Percentiles rank a stretch among this genome's conserved stretches.
phyloP scores from a whole-genome alignment of 805 yeast species.

The Sugiyamaella lignohabitans region DNA sequence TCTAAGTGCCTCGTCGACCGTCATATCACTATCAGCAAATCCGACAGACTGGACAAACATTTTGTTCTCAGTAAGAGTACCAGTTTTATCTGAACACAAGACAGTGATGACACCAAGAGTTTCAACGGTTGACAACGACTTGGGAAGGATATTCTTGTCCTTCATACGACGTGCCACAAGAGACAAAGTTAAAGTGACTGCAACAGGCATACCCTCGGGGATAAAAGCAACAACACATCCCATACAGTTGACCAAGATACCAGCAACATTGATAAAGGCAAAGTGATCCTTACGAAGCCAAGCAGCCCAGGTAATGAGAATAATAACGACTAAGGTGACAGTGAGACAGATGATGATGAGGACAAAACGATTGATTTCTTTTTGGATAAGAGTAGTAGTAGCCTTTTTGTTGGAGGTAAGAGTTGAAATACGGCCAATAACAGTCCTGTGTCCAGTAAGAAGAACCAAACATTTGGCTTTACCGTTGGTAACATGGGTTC shows the following conservation, averaged over 20 bases:
- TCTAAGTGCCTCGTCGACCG: constrained; percentile 8
- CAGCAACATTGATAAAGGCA: constrained; percentile 38
- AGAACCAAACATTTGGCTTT: constrained; percentile 41
- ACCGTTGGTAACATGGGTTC: constrained; percentile 41
- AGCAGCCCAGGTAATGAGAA: constrained; percentile 38
- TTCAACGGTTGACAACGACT: constrained; percentile 44
- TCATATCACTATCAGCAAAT: constrained; percentile 11
- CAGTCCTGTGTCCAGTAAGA: constrained; percentile 40
- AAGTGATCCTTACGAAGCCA: constrained; percentile 37
- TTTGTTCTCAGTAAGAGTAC: constrained; percentile 44
- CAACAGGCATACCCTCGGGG: constrained; percentile 45
- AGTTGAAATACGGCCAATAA: constrained; percentile 43
- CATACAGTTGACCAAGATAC: constrained; percentile 35
- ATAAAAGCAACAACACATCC: constrained; percentile 43
- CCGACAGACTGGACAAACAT: constrained; percentile 28
- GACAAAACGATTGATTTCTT: constrained; percentile 26
- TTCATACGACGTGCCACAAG: constrained; percentile 45
- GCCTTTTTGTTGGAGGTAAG: constrained; percentile 36
- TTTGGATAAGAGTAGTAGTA: constrained; percentile 30
- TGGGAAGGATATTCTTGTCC: constrained; percentile 39
- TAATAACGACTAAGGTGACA: constrained; percentile 4
- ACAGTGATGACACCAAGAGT: constrained; percentile 54
- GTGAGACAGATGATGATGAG: constrained; percentile 19
- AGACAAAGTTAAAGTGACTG: constrained; percentile 45
- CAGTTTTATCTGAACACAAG: constrained; percentile 47